A percentile compares a stretch with the other conserved stretches of the same genome.
These are phyloP conservation scores for Amylocystis lapponica DNA, from an alignment of 768 basidiomycete species.

Conservation along the genomic window DNA sequence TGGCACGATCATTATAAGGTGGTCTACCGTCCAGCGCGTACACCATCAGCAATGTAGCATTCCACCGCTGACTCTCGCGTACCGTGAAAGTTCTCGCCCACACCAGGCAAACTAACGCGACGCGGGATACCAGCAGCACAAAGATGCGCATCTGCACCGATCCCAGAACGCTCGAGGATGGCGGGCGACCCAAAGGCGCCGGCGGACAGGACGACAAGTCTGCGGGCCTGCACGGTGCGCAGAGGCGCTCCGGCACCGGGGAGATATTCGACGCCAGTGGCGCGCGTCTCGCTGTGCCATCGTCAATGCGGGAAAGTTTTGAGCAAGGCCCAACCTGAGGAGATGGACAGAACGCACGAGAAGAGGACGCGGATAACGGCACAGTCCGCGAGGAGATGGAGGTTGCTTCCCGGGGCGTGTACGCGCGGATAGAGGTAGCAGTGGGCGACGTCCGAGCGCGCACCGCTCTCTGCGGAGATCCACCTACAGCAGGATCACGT, in stretches of 20 bases:
- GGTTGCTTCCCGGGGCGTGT: slow-evolving; percentile 23
- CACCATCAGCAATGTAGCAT: neutral
- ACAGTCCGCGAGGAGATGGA: slow-evolving; percentile 27
- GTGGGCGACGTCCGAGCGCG: slow-evolving; percentile 50
- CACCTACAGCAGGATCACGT: slow-evolving; percentile 34
- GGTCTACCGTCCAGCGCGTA: slow-evolving; percentile 6
- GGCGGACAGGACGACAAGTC: slow-evolving; percentile 33
- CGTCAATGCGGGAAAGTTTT: too few species aligned
- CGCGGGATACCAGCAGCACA: slow-evolving; percentile 22
- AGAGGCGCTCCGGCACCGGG: slow-evolving; percentile 15
- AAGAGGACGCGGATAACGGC: slow-evolving; percentile 30
- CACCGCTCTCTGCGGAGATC: slow-evolving; percentile 44
- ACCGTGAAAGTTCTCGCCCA: slow-evolving; percentile 40
- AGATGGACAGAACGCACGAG: slow-evolving; percentile 22
- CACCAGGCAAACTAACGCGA: slow-evolving; percentile 34
- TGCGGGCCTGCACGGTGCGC: slow-evolving; percentile 23
- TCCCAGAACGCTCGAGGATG: slow-evolving; percentile 50
- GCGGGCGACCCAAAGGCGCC: slow-evolving; percentile 40
- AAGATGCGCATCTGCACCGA: slow-evolving; percentile 30
- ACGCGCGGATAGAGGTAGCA: slow-evolving; percentile 29
- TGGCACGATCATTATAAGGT: slow-evolving; percentile 9
- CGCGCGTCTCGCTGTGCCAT: slow-evolving; percentile 29
- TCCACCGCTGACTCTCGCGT: too few species aligned
- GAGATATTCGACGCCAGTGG: slow-evolving; percentile 33
- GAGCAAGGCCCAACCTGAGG: neutral